A percentile compares a stretch with the other conserved stretches of the same genome.
These are phyloP conservation scores for Sphagnum contortum DNA, from an alignment of 225 moss, liverwort and hornwort genomes.

Conservation along the genomic window DNA sequence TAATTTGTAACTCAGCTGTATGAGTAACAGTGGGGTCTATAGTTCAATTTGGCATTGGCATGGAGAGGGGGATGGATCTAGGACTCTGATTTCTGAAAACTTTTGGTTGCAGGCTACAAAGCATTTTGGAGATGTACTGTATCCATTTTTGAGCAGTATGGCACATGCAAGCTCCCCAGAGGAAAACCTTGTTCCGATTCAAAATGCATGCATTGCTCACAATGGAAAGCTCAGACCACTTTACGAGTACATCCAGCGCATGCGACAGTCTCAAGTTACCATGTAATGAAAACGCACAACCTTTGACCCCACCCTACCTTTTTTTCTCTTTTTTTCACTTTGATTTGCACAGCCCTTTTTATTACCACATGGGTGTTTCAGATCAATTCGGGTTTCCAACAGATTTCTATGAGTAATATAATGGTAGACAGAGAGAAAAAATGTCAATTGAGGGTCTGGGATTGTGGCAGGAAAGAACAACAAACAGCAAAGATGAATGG, in stretches of 20 bases:
- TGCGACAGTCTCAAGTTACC: constrained; percentile 17
- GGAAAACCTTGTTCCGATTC: constrained; percentile 52
- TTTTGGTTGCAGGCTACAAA: constrained; percentile 52
- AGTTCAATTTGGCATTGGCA: too few relatives aligned
- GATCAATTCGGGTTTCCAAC: too few relatives aligned
- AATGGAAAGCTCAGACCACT: constrained; percentile 62
- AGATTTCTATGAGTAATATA: too few relatives aligned
- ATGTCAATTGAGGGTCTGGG: not conserved
- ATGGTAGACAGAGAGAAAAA: too few relatives aligned
- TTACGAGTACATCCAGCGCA: constrained; percentile 64
- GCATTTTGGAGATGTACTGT: constrained; percentile 86
- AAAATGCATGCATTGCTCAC: constrained; percentile 76
- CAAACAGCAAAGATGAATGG: constrained; percentile 2
- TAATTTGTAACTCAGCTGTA: too few relatives aligned
- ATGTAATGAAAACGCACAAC: constrained; percentile 12
- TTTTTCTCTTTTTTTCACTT: too few relatives aligned
- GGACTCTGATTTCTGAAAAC: too few relatives aligned
- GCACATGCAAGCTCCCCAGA: constrained; percentile 50
- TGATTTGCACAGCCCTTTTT: too few relatives aligned
- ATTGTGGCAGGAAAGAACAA: constrained; percentile 7
- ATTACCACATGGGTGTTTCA: too few relatives aligned
- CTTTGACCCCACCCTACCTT: not conserved
- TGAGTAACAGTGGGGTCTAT: too few relatives aligned
- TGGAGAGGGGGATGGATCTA: too few relatives aligned
- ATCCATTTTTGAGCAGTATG: constrained; percentile 61